phyloP scores from a whole-genome alignment of 2,329 filamentous ascomycete species.

The Epichloe typhina region DNA sequence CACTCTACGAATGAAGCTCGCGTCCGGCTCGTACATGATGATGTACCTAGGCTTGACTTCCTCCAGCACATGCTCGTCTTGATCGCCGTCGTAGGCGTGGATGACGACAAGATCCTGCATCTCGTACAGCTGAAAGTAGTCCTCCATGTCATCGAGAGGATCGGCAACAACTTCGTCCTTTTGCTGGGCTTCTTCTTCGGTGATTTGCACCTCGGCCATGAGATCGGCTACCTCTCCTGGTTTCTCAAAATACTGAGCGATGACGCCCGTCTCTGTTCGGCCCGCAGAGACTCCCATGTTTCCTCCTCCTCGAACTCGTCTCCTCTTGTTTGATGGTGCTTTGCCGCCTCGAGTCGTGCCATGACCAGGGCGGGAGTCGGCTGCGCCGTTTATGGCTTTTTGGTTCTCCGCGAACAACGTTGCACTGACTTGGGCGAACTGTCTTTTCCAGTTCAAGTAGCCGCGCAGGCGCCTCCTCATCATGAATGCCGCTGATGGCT shows the following conservation, averaged over 20 bases:
- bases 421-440: slow-evolving; percentile 75
- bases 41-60: slow-evolving; percentile 89
- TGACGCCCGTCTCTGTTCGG: slow-evolving; percentile 58
- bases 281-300: slow-evolving; percentile 41
- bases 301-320: slow-evolving; percentile 71
- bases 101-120: slow-evolving; percentile 81
- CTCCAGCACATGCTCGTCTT: slow-evolving; percentile 92
- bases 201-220: slow-evolving; percentile 72
- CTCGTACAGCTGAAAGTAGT: slow-evolving; percentile 82
- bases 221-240: slow-evolving; percentile 70
- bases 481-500: slow-evolving; percentile 70
- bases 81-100: slow-evolving; percentile 88
- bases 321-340: slow-evolving; percentile 71
- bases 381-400: slow-evolving; percentile 55
- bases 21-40: slow-evolving; percentile 96
- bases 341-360: slow-evolving; percentile 39
- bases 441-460: slow-evolving; percentile 82
- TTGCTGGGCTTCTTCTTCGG: slow-evolving; percentile 59
- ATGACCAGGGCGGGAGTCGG: slow-evolving; percentile 38
- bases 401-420: slow-evolving; percentile 70
- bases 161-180: slow-evolving; percentile 66
- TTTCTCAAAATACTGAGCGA: slow-evolving; percentile 69
- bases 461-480: slow-evolving; percentile 77
- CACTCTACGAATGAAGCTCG: slow-evolving; percentile 83
- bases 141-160: slow-evolving; percentile 79